Evolutionary conservation across 1,284 basidiomycete species (phyloP), one percentile per base, ranked within the genome.

Genomic region (Ustilago hordei): DNA sequence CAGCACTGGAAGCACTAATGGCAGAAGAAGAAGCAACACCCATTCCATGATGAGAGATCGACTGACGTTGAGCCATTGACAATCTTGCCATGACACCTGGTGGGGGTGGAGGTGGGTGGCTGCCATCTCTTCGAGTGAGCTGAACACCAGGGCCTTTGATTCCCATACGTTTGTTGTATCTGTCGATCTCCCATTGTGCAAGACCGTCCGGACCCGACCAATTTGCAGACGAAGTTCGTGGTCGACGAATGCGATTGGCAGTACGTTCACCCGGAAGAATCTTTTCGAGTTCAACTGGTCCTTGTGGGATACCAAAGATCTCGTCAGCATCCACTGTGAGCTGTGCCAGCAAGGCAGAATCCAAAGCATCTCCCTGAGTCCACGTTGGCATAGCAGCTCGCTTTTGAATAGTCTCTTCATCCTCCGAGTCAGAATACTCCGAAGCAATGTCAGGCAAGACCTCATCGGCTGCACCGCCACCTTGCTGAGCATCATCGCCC

Each of bases 401-500:
- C 70, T 77, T 79, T 32, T 71, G 71, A 31, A 82, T 74, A 34
- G 81, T 81, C 53, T 78, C 81, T 63, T 84, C 82, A 52, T 84
- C 83, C 15, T 84, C 84, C 50, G 80, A 82, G 64, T 85, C 82
- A 8, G 82, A 84, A 62, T 85, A 85, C 48, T 83, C 84, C 50
- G 73, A 79, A 11, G 72, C 74, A 28, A 83, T 79, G 43, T 83
- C 81, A 9, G 80, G 79, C 62, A 85, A 50, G 3, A 57, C 59
- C 48, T 80, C 78, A 17, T 71, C 78, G 8, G 52, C 65, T 35
- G 60, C 67, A 23, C 34, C 62, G 6, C 63, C 62, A 5, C 63
- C 58, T 35, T 66, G 66, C 34, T 61, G 57, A 23, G 55, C 47
- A 28, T 74, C 64, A 17, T 70, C 48, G n/a, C n/a, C 63, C 60